A percentile compares a stretch with the other conserved stretches of the same genome.
Evolutionary conservation across 2,329 filamentous ascomycete genomes (phyloP).

Genomic region (Triangularia verruculosa): DNA sequence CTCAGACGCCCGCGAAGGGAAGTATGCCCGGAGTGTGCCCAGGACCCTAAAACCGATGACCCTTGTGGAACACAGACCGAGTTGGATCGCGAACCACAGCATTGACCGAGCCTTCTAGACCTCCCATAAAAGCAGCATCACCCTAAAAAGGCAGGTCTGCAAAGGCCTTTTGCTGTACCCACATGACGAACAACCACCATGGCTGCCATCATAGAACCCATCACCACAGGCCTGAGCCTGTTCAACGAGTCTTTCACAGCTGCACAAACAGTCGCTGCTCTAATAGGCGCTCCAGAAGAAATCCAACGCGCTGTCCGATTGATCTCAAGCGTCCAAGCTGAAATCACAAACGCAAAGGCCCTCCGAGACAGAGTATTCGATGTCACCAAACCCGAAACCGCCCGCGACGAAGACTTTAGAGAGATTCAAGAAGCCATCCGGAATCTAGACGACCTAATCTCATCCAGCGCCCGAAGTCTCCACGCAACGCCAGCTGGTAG

Average conservation of each 20-base stretch:
- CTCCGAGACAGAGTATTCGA: not conserved
- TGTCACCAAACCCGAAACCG: not conserved
- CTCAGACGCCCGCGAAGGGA: not conserved
- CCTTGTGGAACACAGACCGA: not conserved
- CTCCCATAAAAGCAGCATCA: not conserved
- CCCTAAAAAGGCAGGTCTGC: not conserved
- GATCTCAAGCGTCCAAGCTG: not conserved
- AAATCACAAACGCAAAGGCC: not conserved
- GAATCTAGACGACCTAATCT: not conserved
- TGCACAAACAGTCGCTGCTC: not conserved
- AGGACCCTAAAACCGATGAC: not conserved
- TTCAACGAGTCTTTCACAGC: conserved; percentile 5
- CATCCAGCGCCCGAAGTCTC: not conserved
- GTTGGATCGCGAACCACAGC: not conserved
- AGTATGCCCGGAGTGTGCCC: not conserved
- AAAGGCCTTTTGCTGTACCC: not conserved
- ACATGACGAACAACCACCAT: not conserved
- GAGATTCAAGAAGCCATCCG: not conserved
- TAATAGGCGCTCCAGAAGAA: not conserved
- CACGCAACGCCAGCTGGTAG: not conserved
- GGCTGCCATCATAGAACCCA: not conserved
- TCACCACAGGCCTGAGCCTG: conserved; percentile 6
- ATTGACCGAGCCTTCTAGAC: not conserved
- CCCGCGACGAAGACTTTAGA: not conserved
- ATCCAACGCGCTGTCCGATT: not conserved